Evolutionary conservation across 2,329 filamentous ascomycete species (phyloP), one percentile per base, ranked within the genome.

Genomic region (Fusarium oligoseptatum): DNA sequence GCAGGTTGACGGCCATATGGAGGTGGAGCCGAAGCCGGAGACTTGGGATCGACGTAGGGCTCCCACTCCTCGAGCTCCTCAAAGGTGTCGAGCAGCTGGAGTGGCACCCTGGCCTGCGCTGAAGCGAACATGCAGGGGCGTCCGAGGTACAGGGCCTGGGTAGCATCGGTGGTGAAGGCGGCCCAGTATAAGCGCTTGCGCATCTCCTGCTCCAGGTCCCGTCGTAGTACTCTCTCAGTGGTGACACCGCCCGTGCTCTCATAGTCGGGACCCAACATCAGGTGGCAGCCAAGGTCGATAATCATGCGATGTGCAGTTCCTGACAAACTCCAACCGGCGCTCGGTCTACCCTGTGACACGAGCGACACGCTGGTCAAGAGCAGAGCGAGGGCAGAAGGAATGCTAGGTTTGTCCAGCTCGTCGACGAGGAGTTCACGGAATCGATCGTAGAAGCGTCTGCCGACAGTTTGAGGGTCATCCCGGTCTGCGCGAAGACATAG

Each of bases 221-320:
- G 76, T 7, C 76, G 75, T 20, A 81, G 68, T 57, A 76, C 78
- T n/a, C 77, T 76, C 34, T 78, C 68, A 58, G 78, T 76, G 34
- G 68, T 75, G 56, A 78, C 77, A 52, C 77, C 76, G 4, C 73
- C 71, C 2, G 73, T 74, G 57, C 70, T 79, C 64, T 77, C 76
- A 50, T 77, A 78, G 48, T 80, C 78, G 5, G 78, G 78, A 0
- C 71, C 75, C 11, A 79, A 66, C 77, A 81, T 81, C 58, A 84
- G 63, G 69, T 84, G 83, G 17, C 79, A 82, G 3, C 83, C 83
- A 22, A 84, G 65, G 60, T 84, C 82, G 9, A 83, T 80, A 10
- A 84, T 79, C 82, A 84, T 84, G n/a, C 81, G 81, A 70, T 83
- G 82, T 8, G 81, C 82, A 3, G 78, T 83, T 12, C 82, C 82